Conservation (phyloP, 306 rosid species). For the Prunus salicina region DNA sequence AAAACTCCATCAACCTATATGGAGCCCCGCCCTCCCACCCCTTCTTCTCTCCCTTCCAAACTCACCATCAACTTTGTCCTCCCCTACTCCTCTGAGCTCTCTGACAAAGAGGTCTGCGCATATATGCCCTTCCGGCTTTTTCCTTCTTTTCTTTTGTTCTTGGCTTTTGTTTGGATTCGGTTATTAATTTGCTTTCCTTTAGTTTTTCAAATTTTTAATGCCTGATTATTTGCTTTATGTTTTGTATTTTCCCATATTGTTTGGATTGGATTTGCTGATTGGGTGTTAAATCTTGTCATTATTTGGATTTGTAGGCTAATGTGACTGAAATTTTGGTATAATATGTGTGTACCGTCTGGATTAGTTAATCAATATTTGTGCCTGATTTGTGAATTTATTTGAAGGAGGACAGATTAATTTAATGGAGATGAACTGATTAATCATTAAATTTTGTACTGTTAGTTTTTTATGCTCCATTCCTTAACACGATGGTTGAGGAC, state of each 20-base stretch:
- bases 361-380: background rate
- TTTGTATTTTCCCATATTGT: background rate
- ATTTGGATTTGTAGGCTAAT: background rate
- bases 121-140: background rate
- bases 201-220: background rate
- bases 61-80: conserved; percentile 82
- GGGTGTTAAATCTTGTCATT: background rate
- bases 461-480: too few relatives aligned
- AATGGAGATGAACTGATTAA: background rate
- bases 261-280: background rate
- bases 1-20: conserved; percentile 59
- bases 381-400: background rate
- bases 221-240: background rate
- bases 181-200: background rate
- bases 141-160: background rate
- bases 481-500: too few relatives aligned
- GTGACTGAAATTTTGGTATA: too few relatives aligned
- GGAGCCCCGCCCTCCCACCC: conserved; percentile 57
- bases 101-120: conserved; percentile 59
- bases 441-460: too few relatives aligned
- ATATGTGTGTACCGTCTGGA: background rate
- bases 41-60: conserved; percentile 63
- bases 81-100: conserved; percentile 66
- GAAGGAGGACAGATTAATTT: background rate
- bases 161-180: background rate